Evolutionary conservation across 1,139 yeast species (phyloP).

Genomic region (Pneumocystis carinii): DNA sequence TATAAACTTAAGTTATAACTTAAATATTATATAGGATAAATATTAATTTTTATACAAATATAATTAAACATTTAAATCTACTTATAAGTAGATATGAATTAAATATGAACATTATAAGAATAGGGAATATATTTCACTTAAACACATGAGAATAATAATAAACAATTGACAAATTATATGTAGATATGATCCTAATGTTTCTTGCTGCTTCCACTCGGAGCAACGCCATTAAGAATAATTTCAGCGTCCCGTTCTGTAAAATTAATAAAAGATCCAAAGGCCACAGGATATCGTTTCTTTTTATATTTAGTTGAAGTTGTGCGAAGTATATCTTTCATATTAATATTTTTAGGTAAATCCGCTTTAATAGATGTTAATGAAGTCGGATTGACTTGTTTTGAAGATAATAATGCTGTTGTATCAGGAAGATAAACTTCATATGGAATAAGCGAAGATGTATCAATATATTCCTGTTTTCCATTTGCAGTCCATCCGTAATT

Average conservation of each 20-base stretch:
- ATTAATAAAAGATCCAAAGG: conserved; percentile 5
- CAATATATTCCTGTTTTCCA: background rate
- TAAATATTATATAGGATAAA: background rate
- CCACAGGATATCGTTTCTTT: background rate
- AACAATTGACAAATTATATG: background rate
- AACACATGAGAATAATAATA: background rate
- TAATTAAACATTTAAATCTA: background rate
- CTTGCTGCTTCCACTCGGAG: conserved; percentile 10
- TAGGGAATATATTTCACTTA: background rate
- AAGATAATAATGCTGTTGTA: background rate
- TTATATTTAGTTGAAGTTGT: background rate
- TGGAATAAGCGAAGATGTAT: background rate
- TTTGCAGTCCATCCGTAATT: background rate
- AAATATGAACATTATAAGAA: background rate
- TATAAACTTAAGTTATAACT: background rate
- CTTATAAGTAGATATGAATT: background rate
- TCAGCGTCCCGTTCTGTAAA: conserved; percentile 10
- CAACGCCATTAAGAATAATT: conserved; percentile 9
- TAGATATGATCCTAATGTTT: background rate
- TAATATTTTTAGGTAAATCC: background rate
- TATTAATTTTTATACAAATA: background rate
- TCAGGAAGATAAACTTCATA: background rate
- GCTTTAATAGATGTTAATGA: background rate
- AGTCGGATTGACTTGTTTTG: background rate
- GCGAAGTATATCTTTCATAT: background rate